Conservation (phyloP, 108 stramenopile species). For the Fistulifera solaris region DNA sequence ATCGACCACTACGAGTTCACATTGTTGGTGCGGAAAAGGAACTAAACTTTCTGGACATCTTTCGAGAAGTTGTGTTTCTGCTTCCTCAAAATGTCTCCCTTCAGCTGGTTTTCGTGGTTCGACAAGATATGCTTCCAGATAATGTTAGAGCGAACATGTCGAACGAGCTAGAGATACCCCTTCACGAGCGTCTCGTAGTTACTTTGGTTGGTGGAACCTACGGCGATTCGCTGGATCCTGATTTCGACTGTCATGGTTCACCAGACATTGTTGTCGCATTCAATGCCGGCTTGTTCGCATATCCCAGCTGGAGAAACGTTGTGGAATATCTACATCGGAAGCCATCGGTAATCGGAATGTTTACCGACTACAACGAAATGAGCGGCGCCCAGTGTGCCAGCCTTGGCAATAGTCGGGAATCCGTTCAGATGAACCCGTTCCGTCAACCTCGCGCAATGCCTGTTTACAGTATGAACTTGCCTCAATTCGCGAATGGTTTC, state of each 20-base stretch:
- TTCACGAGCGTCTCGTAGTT: slow-evolving; percentile 36
- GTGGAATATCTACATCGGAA: slow-evolving; percentile 48
- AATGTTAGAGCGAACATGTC: slow-evolving; percentile 1
- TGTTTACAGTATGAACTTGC: slow-evolving; percentile 83
- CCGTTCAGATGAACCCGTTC: slow-evolving; percentile 70
- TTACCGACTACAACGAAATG: slow-evolving; percentile 86
- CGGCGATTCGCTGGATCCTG: slow-evolving; percentile 61
- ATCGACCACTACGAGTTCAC: slow-evolving; percentile 62
- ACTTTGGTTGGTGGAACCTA: slow-evolving; percentile 64
- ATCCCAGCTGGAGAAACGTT: slow-evolving; percentile 75
- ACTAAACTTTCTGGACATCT: slow-evolving; percentile 79
- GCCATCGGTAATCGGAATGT: slow-evolving; percentile 58
- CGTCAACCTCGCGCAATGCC: slow-evolving; percentile 83
- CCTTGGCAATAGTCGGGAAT: slow-evolving; percentile 61
- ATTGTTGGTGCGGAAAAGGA: slow-evolving; percentile 85
- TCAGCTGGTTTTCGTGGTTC: slow-evolving; percentile 68
- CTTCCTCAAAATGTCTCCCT: slow-evolving; percentile 49
- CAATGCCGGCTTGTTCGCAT: slow-evolving; percentile 84
- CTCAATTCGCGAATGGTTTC: slow-evolving; percentile 84
- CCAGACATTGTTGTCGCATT: slow-evolving; percentile 80
- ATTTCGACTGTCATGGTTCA: slow-evolving; percentile 78
- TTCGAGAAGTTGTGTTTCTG: slow-evolving; percentile 59
- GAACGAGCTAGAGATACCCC: slow-evolving; percentile 19
- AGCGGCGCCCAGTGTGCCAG: slow-evolving; percentile 76
- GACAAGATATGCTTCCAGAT: slow-evolving; percentile 74